These are phyloP conservation scores for Aspergillus sp. DNA, from an alignment of 2,329 filamentous ascomycete species.

Conservation along the genomic window DNA sequence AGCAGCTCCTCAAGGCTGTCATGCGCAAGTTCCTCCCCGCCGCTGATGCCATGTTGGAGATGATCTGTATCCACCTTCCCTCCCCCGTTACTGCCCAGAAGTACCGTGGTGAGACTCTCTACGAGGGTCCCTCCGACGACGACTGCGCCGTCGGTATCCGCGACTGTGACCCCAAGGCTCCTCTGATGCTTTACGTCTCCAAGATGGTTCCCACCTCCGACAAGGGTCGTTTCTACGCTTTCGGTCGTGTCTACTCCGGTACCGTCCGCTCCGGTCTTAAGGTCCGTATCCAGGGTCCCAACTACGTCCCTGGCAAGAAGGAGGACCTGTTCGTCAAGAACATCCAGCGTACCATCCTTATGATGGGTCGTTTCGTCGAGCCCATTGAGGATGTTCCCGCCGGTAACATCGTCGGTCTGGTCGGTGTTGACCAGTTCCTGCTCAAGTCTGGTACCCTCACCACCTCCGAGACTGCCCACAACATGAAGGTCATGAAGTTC, in stretches of 20 bases:
- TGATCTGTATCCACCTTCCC: constrained; percentile 99
- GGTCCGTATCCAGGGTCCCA: constrained; percentile 99
- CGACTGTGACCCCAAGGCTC: constrained; percentile 95
- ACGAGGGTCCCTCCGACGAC: constrained; percentile 95
- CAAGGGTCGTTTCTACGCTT: constrained; percentile 99
- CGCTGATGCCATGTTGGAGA: constrained; percentile 96
- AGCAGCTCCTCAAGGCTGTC: constrained; percentile 94
- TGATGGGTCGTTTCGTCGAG: constrained; percentile 99
- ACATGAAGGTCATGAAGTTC: constrained; percentile 99
- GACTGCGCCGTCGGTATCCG: constrained; percentile 94
- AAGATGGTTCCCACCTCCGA: constrained; percentile 99
- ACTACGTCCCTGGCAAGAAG: constrained; percentile 98
- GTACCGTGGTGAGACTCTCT: constrained; percentile 98
- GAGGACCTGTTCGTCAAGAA: constrained; percentile 99
- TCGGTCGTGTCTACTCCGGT: constrained; percentile 99
- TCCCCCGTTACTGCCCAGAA: constrained; percentile 93
- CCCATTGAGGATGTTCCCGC: constrained; percentile 98
- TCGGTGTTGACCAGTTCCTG: constrained; percentile 99
- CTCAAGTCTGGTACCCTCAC: constrained; percentile 99
- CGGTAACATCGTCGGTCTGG: constrained; percentile 99
- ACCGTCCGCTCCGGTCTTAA: constrained; percentile 97
- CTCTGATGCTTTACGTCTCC: constrained; percentile 99
- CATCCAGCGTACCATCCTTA: constrained; percentile 98
- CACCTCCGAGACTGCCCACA: constrained; percentile 96
- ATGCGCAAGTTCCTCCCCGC: constrained; percentile 99